A percentile compares a stretch with the other conserved stretches of the same genome.
Conservation (phyloP, 225 moss, liverwort and hornwort species). For the Sphagnum tenellum region DNA sequence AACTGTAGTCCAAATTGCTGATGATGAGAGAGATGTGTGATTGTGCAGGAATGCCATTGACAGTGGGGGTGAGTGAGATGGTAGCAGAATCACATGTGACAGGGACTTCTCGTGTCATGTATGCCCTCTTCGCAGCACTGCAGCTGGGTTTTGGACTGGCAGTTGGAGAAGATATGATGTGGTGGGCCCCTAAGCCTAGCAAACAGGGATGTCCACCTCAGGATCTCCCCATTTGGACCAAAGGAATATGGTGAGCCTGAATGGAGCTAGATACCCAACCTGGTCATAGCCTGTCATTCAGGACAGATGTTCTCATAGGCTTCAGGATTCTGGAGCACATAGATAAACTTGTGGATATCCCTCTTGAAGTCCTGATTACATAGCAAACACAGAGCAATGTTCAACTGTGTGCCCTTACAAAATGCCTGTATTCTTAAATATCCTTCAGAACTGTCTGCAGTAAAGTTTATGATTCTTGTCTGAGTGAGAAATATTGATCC, state of each 20-base stretch:
- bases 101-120: constrained; percentile 63
- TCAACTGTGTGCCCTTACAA: too few relatives aligned
- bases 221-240: constrained; percentile 37
- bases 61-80: constrained; percentile 93
- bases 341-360: too few relatives aligned
- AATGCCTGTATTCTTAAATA: too few relatives aligned
- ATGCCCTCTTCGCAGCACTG: constrained; percentile 77
- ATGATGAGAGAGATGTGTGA: background rate
- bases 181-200: constrained; percentile 40
- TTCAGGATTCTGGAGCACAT: too few relatives aligned
- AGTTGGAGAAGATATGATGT: constrained; percentile 64
- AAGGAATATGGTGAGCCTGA: constrained; percentile 39
- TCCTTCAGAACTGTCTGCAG: too few relatives aligned
- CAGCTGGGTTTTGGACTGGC: constrained; percentile 89
- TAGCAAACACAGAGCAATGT: too few relatives aligned
- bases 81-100: constrained; percentile 78
- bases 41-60: constrained; percentile 55
- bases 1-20: too few relatives aligned
- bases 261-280: background rate
- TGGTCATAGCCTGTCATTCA: too few relatives aligned
- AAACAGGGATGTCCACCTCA: constrained; percentile 23
- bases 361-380: too few relatives aligned
- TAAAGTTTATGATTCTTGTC: too few relatives aligned
- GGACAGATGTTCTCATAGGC: too few relatives aligned
- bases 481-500: too few relatives aligned